Evolutionary conservation across 129 eudicot species (phyloP), one percentile per base, ranked within the genome.

Genomic region (Dittrichia graveolens): DNA sequence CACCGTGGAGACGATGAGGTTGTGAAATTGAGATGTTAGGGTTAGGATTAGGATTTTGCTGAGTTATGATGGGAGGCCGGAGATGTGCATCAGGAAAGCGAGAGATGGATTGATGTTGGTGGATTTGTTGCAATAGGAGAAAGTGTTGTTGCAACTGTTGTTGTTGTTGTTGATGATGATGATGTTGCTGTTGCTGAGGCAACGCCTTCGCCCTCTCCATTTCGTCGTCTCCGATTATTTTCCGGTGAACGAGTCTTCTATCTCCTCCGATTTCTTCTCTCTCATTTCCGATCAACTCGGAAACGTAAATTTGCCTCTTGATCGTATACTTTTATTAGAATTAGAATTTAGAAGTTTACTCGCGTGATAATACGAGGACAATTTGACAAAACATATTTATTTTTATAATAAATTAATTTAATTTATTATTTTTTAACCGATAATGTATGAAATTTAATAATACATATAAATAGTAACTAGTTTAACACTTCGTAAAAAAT

Each of bases 21-120:
- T 65, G 71, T 7, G 48, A 58, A 53, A 42, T 49, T 6, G 64
- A 52, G 49, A 73, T 61, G 46, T 77, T 84, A 59, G 71, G 84
- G 54, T 58, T 73, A 14, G 61, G 91, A 3, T 58, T 73, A 14
- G 61, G 91, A 3, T 31, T 77, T 48, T 40, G 76, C 18, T 64
- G 80, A 3, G 15, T 54, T 53, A 59, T 78, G 45, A 14, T 40
- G 70, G 44, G 68, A 42, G 79, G 55, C 81, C 31, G 31, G 31
- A 24, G 69, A 73, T 89, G 92, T n/a, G 82, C 82, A 61, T 82
- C 83, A 31, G 90, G 96, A 78, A 84, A 89, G 24, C 96, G 90
- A 46, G 92, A 81, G 42, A 86, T 79, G 67, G 88, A 82, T 13
- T 63, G 76, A 8, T 82, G 75, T 71, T 84, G 88, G 10, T 74